Evolutionary conservation across 768 basidiomycete genomes (phyloP).

Genomic region (Termitomyces sp.): DNA sequence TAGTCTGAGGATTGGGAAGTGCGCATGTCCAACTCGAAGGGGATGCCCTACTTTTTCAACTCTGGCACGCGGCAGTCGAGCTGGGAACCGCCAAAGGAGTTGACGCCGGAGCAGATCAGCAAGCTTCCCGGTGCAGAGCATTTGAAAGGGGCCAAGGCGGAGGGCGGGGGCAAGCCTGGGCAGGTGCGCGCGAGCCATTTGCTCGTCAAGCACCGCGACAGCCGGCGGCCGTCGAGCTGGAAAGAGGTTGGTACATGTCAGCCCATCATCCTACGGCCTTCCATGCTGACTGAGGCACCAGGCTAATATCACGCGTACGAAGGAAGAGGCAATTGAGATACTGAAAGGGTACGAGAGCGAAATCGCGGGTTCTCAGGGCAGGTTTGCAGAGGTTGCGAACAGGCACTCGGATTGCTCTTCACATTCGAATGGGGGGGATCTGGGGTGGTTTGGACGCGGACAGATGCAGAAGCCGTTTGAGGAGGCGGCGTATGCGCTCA

Average conservation of each 20-base stretch:
- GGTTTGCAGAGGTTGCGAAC: constrained; percentile 74
- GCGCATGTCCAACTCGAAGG: constrained; percentile 75
- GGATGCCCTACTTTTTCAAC: constrained; percentile 89
- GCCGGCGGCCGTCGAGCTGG: constrained; percentile 79
- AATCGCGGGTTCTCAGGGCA: constrained; percentile 54
- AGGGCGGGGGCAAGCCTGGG: constrained; percentile 27
- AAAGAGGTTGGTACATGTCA: constrained; percentile 57
- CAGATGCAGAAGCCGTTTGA: constrained; percentile 99
- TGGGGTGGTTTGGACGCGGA: constrained; percentile 79
- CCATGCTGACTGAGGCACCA: constrained; percentile 25
- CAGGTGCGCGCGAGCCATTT: constrained; percentile 94
- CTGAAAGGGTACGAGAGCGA: constrained; percentile 60
- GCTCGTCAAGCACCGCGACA: constrained; percentile 85
- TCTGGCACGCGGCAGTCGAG: constrained; percentile 59
- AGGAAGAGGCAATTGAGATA: constrained; percentile 86
- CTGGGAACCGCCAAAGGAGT: constrained; percentile 73
- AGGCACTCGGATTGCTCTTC: constrained; percentile 89
- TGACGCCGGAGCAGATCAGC: constrained; percentile 59
- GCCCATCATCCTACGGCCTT: not conserved
- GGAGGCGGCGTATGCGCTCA: constrained; percentile 73
- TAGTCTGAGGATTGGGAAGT: constrained; percentile 65
- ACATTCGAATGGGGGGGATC: constrained; percentile 77
- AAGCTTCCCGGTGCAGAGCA: constrained; percentile 67
- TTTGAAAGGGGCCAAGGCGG: constrained; percentile 19
- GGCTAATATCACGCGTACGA: constrained; percentile 78